Conservation (phyloP, 2,329 filamentous ascomycete species). For the Madurella fahalii region DNA sequence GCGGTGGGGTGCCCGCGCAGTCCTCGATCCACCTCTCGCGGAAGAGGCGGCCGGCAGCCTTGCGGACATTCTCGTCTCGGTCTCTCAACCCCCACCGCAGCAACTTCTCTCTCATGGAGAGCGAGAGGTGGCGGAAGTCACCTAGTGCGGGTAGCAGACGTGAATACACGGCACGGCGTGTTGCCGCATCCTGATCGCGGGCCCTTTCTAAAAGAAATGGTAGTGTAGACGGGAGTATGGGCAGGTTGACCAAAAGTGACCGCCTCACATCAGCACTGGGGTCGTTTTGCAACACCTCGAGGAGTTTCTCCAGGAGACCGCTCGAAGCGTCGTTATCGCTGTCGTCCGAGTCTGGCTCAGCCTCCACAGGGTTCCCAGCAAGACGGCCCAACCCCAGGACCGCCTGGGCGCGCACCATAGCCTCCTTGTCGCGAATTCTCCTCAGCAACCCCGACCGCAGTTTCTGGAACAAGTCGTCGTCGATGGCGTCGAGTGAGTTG, state of each 20-base stretch:
- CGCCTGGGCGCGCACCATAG: slow-evolving; percentile 86
- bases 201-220: slow-evolving; percentile 87
- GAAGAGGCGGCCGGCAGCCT: slow-evolving; percentile 86
- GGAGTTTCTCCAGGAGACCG: slow-evolving; percentile 74
- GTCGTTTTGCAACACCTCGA: slow-evolving; percentile 89
- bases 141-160: slow-evolving; percentile 81
- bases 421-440: slow-evolving; percentile 88
- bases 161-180: slow-evolving; percentile 80
- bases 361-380: slow-evolving; percentile 72
- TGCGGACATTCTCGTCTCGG: slow-evolving; percentile 88
- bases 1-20: slow-evolving; percentile 66
- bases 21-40: slow-evolving; percentile 97
- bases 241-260: slow-evolving; percentile 85
- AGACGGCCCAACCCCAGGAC: slow-evolving; percentile 84
- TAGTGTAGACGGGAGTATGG: slow-evolving; percentile 74
- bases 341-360: slow-evolving; percentile 64
- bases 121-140: slow-evolving; percentile 88
- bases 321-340: slow-evolving; percentile 61
- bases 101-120: slow-evolving; percentile 93
- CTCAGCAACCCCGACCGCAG: slow-evolving; percentile 76
- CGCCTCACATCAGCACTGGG: slow-evolving; percentile 89
- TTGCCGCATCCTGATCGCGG: slow-evolving; percentile 80
- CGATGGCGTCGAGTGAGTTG: slow-evolving; percentile 86
- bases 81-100: slow-evolving; percentile 92
- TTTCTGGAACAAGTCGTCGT: slow-evolving; percentile 84